Evolutionary conservation across 345 rosid species (phyloP).

Genomic region (Lepidium aucheri): DNA sequence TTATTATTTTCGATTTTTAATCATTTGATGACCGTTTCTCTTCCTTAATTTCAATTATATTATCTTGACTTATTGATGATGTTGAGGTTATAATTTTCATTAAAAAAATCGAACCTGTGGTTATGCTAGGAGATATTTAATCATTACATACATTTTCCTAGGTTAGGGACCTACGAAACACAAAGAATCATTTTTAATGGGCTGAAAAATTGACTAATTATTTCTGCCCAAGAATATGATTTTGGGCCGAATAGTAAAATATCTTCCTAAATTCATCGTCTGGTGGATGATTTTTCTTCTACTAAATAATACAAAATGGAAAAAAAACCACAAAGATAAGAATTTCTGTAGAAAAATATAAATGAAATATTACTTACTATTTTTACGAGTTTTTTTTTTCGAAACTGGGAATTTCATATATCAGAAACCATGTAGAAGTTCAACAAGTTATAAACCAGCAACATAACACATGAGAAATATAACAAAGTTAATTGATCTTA

Average conservation of each 20-base stretch:
- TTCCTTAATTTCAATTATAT: not conserved
- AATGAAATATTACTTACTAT: no score
- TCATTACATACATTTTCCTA: not conserved
- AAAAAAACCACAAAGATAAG: no score
- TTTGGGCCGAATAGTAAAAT: constrained; percentile 3
- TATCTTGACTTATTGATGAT: not conserved
- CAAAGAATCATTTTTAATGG: not conserved
- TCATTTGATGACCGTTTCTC: not conserved
- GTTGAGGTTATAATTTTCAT: not conserved
- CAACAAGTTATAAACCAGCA: no score
- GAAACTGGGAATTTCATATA: no score
- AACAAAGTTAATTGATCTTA: no score
- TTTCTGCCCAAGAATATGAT: not conserved
- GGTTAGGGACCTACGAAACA: not conserved
- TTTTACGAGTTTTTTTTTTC: no score
- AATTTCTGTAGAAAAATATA: no score
- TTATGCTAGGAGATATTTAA: not conserved
- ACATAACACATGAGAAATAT: no score
- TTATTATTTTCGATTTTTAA: not conserved
- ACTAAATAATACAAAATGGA: no score
- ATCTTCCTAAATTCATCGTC: not conserved
- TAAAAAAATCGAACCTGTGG: not conserved
- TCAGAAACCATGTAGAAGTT: no score
- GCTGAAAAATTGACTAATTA: not conserved
- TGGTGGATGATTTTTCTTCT: no score